These are phyloP conservation scores for Hevea brasiliensis DNA, from an alignment of 345 rosid genomes.

Conservation along the genomic window DNA sequence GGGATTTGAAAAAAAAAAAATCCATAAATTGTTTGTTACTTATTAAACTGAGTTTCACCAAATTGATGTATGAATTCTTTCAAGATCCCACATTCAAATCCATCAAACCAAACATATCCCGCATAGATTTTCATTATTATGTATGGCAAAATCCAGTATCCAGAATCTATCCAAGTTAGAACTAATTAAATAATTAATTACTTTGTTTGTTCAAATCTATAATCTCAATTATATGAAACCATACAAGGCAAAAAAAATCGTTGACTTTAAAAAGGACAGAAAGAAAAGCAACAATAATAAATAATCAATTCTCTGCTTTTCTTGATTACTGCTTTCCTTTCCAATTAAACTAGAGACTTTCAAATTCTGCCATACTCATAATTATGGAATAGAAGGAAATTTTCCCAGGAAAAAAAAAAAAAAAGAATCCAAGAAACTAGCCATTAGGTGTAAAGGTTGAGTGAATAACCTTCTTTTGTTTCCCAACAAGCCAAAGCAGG, in stretches of 20 bases:
- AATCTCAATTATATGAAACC: neutral
- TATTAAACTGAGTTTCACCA: no score
- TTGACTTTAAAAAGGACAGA: neutral
- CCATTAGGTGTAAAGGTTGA: slow-evolving; percentile 56
- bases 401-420: slow-evolving; percentile 11
- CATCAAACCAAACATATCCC: no score
- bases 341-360: slow-evolving; percentile 26
- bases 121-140: no score
- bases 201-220: neutral
- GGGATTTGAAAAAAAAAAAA: no score
- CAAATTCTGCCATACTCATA: slow-evolving; percentile 15
- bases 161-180: neutral
- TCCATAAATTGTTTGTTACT: no score
- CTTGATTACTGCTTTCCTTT: slow-evolving; percentile 6
- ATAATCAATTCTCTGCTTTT: slow-evolving; percentile 8
- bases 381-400: slow-evolving; percentile 6
- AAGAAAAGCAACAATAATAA: neutral
- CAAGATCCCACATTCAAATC: no score
- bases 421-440: slow-evolving; percentile 23
- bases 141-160: no score
- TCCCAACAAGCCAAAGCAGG: slow-evolving; percentile 83
- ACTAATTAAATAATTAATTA: neutral
- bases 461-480: slow-evolving; percentile 92
- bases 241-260: neutral
- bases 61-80: no score